Percentiles rank a stretch among this genome's conserved stretches.
Evolutionary conservation across 169 alveolate genomes (phyloP).

Genomic region (Cryptosporidium bovis): DNA sequence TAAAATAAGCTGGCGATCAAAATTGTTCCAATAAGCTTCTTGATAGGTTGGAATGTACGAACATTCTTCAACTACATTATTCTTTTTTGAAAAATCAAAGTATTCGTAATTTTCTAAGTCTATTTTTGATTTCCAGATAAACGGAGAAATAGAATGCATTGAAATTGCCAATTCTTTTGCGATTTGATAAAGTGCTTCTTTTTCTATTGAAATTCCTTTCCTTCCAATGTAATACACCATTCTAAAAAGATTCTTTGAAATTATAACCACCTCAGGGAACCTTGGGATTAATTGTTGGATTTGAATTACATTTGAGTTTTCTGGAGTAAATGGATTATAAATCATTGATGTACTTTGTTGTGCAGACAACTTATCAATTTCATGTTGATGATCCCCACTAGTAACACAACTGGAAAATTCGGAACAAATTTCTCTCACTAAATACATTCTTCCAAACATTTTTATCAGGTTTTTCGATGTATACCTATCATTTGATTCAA

Average conservation of each 20-base stretch:
- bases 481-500: background rate
- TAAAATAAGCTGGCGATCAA: constrained; percentile 30
- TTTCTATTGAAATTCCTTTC: constrained; percentile 17
- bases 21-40: constrained; percentile 56
- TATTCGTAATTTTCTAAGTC: background rate
- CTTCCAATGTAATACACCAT: constrained; percentile 23
- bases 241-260: constrained; percentile 35
- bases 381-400: background rate
- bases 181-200: constrained; percentile 22
- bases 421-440: constrained; percentile 29
- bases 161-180: constrained; percentile 61
- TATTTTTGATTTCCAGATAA: constrained; percentile 27
- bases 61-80: background rate
- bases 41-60: constrained; percentile 47
- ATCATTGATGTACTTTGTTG: background rate
- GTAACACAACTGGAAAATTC: constrained; percentile 21
- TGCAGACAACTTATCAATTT: background rate
- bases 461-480: constrained; percentile 3
- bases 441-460: constrained; percentile 26
- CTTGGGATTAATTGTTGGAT: constrained; percentile 61
- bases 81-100: background rate
- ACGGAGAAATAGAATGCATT: constrained; percentile 64
- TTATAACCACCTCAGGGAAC: constrained; percentile 40
- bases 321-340: constrained; percentile 24
- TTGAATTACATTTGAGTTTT: constrained; percentile 8